Evolutionary conservation across 345 rosid species (phyloP), one percentile per base, ranked within the genome.

Genomic region (Citrus australasica): DNA sequence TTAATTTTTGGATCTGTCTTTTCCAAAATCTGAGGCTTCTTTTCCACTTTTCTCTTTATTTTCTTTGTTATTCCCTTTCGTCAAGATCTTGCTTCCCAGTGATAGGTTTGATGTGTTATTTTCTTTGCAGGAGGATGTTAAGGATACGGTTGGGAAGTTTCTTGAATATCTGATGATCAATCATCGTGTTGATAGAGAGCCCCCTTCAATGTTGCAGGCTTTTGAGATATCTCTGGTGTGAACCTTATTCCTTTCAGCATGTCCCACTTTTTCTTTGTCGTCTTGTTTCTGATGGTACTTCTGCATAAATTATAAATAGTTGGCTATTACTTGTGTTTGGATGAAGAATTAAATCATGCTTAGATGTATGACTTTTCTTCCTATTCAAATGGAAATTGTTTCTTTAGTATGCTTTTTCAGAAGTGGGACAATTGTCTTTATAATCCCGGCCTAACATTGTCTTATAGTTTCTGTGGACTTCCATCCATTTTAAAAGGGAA

Each of bases 221-320:
- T 96, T 96, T 79, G 93, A 87, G 83, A 83, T 96, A 74, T 91
- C 98, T 63, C 73, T 94, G 94, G 99, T 96, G 60, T 84, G 93
- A 75, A 71, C 51, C 61, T 64, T 84, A 55, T 71, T 76, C 56
- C 24, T 55, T 64, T 33, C 33, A 22, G 28, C 48, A 62, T 25
- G 24, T 61, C n/a, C 5, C n/a, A 66, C 80, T 21, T 58, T 58
- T n/a, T 62, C 25, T 11, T 51, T 37, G 27, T 63, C 30, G 27
- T 35, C 37, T 38, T 67, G 46, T 63, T 19, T 77, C 30, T 74
- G 71, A 61, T 25, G 35, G 58, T 46, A 46, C 48, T 65, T 51
- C 72, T 66, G 48, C 28, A 28, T 61, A 9, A 63, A 74, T 62
- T 40, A 61, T 63, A 27, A 65, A 28, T 42, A 42, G 28, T 25